Percentiles rank a stretch among this genome's conserved stretches.
These are phyloP conservation scores for Beauveria sp. DNA, from an alignment of 2,329 filamentous ascomycete species.

Conservation along the genomic window DNA sequence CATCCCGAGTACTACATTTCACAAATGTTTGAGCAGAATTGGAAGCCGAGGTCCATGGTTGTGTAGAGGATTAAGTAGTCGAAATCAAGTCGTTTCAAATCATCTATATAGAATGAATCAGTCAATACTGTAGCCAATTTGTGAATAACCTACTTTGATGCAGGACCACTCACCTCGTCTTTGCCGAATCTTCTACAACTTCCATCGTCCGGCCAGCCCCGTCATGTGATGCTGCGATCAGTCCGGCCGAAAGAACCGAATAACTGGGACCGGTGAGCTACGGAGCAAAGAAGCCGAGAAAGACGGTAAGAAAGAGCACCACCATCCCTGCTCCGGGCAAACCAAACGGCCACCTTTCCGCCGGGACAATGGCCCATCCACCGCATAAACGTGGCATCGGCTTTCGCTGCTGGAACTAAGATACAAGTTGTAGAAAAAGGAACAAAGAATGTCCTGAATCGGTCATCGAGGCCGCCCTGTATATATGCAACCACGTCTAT, in stretches of 20 bases:
- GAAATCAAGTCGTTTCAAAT: background rate
- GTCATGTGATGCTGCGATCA: background rate
- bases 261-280: background rate
- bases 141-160: too few relatives aligned
- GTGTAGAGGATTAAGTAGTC: background rate
- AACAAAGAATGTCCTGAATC: too few relatives aligned
- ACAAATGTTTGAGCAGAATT: conserved; percentile 50
- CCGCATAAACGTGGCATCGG: background rate
- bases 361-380: background rate
- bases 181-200: too few relatives aligned
- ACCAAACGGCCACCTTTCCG: background rate
- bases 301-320: background rate
- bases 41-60: conserved; percentile 26
- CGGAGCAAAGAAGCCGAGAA: background rate
- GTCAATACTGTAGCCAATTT: too few relatives aligned
- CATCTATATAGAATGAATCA: too few relatives aligned
- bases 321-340: background rate
- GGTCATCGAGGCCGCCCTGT: too few relatives aligned
- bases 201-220: background rate
- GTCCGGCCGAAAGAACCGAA: background rate
- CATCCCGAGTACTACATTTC: conserved; percentile 53
- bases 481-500: too few relatives aligned
- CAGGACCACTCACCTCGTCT: too few relatives aligned
- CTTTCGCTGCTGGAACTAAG: too few relatives aligned
- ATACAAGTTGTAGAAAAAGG: too few relatives aligned